A percentile compares a stretch with the other conserved stretches of the same genome.
These are phyloP conservation scores for Samsoniella hepiali DNA, from an alignment of 2,329 filamentous ascomycete genomes.

Conservation along the genomic window DNA sequence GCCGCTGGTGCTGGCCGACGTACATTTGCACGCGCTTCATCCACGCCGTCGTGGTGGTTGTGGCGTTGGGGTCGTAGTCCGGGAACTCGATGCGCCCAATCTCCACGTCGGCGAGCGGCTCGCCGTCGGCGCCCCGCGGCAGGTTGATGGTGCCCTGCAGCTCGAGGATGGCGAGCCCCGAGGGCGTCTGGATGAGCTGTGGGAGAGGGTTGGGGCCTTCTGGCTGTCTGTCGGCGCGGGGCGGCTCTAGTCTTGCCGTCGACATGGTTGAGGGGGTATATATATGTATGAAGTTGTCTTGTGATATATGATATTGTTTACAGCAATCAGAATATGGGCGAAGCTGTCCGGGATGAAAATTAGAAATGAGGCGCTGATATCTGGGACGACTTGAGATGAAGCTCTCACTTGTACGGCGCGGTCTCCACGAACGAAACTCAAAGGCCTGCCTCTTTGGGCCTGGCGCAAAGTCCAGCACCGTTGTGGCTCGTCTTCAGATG, in stretches of 20 bases:
- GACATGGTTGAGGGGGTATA: slow-evolving; percentile 29
- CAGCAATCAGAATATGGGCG: background rate
- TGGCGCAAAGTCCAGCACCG: background rate
- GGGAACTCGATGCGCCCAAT: slow-evolving; percentile 79
- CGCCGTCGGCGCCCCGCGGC: slow-evolving; percentile 42
- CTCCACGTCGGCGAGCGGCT: slow-evolving; percentile 30
- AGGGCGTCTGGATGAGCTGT: slow-evolving; percentile 79
- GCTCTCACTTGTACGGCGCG: background rate
- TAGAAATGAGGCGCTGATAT: background rate
- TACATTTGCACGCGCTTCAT: slow-evolving; percentile 89
- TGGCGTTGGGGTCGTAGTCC: slow-evolving; percentile 55
- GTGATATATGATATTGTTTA: background rate
- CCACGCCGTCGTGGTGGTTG: slow-evolving; percentile 59
- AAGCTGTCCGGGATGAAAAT: background rate
- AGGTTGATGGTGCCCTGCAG: slow-evolving; percentile 89
- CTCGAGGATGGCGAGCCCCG: slow-evolving; percentile 85
- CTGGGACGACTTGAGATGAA: background rate
- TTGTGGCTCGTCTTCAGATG: background rate
- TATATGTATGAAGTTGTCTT: background rate
- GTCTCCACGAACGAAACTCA: background rate
- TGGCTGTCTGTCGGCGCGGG: slow-evolving; percentile 22
- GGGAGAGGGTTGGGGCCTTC: slow-evolving; percentile 61
- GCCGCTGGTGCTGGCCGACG: slow-evolving; percentile 81
- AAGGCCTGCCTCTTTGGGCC: slow-evolving; percentile 4
- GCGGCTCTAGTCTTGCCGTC: slow-evolving; percentile 40